phyloP scores from a whole-genome alignment of 2,329 filamentous ascomycete species.

The Colletotrichum tropicicola region DNA sequence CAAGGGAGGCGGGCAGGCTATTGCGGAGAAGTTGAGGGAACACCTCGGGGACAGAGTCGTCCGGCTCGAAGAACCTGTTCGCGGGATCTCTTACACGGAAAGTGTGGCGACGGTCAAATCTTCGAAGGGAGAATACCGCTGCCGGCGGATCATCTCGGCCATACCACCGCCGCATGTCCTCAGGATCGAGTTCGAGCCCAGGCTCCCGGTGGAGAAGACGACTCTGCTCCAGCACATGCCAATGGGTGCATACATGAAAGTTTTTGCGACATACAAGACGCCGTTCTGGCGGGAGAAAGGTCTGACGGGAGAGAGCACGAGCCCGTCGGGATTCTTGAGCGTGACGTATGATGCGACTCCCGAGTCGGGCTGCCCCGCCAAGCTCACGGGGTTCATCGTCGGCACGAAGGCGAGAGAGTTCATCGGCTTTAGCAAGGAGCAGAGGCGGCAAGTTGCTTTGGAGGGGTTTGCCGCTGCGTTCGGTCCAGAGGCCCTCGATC shows the following conservation, averaged over 20 bases:
- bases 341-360: slow-evolving; percentile 22
- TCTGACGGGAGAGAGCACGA: slow-evolving; percentile 26
- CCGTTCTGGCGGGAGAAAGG: slow-evolving; percentile 27
- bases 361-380: neutral
- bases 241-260: slow-evolving; percentile 24
- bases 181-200: slow-evolving; percentile 25
- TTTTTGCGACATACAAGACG: slow-evolving; percentile 29
- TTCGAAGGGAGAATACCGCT: neutral
- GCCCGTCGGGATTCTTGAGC: slow-evolving; percentile 5
- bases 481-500: slow-evolving; percentile 27
- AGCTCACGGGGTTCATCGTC: slow-evolving; percentile 27
- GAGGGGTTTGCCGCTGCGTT: slow-evolving; percentile 28
- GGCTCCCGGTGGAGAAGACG: slow-evolving; percentile 22
- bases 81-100: slow-evolving; percentile 10
- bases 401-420: slow-evolving; percentile 25
- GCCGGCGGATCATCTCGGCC: slow-evolving; percentile 22
- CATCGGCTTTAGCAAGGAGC: slow-evolving; percentile 16
- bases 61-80: slow-evolving; percentile 21
- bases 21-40: slow-evolving; percentile 25
- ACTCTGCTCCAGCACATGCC: slow-evolving; percentile 27
- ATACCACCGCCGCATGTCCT: slow-evolving; percentile 22
- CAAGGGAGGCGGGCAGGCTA: slow-evolving; percentile 18
- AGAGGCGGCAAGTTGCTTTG: slow-evolving; percentile 27
- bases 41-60: slow-evolving; percentile 18
- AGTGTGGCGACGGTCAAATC: slow-evolving; percentile 9